Conservation (phyloP, 805 yeast species). For the Hanseniaspora meyeri region DNA sequence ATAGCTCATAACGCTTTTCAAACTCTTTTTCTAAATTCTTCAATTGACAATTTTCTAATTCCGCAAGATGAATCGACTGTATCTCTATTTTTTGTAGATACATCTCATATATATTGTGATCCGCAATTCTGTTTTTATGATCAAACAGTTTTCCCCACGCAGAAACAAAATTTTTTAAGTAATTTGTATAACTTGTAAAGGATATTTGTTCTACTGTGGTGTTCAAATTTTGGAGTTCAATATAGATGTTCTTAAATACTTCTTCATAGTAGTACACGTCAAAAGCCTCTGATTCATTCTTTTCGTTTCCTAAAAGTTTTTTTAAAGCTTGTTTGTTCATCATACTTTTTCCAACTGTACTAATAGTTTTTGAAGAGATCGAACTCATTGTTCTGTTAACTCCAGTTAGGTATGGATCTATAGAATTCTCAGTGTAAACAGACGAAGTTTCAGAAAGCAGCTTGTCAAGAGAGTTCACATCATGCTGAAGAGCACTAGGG, state of each 20-base stretch:
- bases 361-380: background rate
- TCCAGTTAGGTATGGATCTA: too few species aligned
- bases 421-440: background rate
- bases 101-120: conserved; percentile 1
- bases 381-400: background rate
- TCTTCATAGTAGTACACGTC: background rate
- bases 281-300: background rate
- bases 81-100: conserved; percentile 8
- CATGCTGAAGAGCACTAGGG: background rate
- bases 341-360: background rate
- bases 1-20: background rate
- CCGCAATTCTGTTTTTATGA: background rate
- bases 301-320: background rate
- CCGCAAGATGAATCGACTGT: background rate
- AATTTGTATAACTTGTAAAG: background rate
- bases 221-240: background rate
- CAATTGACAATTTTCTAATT: background rate
- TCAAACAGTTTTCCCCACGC: conserved; percentile 1
- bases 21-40: background rate
- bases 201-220: background rate
- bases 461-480: background rate
- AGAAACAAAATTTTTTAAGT: background rate
- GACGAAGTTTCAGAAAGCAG: background rate
- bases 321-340: background rate
- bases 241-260: background rate